Evolutionary conservation across 2,329 filamentous ascomycete genomes (phyloP).

Genomic region (Boeremia lycopersici): DNA sequence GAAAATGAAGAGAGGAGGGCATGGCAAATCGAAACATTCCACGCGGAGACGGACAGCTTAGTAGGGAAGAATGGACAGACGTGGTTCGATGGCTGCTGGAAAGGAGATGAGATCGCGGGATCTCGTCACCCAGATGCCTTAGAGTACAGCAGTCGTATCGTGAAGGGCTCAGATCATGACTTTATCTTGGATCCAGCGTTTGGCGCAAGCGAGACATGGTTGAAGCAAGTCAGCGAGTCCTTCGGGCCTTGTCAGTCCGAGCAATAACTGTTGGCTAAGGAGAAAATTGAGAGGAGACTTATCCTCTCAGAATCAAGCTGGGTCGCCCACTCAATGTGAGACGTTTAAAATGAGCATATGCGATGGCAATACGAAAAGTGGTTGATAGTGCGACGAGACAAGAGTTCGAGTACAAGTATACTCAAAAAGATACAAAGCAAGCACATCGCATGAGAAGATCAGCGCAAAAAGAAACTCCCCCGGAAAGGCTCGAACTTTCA

Average conservation of each 20-base stretch:
- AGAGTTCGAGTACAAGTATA: neutral
- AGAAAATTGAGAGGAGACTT: too few relatives aligned
- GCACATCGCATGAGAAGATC: neutral
- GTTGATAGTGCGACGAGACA: too few relatives aligned
- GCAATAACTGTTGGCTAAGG: neutral
- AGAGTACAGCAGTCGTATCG: conserved; percentile 18
- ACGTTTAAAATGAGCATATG: too few relatives aligned
- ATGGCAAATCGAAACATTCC: conserved; percentile 24
- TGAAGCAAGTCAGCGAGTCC: conserved; percentile 16
- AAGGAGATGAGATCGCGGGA: neutral
- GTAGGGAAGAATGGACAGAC: conserved; percentile 23
- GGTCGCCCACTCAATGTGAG: too few relatives aligned
- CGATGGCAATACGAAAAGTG: too few relatives aligned
- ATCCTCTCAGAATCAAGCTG: too few relatives aligned
- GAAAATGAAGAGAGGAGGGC: neutral
- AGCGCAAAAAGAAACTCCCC: conserved; percentile 30
- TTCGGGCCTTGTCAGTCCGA: neutral
- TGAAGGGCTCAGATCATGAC: conserved; percentile 25
- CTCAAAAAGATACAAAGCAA: neutral
- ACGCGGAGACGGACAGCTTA: conserved; percentile 29
- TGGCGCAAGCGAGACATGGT: conserved; percentile 21
- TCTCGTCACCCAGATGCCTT: neutral
- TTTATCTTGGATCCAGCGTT: conserved; percentile 26
- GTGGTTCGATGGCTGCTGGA: conserved; percentile 32
- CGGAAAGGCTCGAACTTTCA: conserved; percentile 44